Evolutionary conservation across 495 filamentous ascomycete species (phyloP).

Genomic region (Trichocladium uniseriatum): DNA sequence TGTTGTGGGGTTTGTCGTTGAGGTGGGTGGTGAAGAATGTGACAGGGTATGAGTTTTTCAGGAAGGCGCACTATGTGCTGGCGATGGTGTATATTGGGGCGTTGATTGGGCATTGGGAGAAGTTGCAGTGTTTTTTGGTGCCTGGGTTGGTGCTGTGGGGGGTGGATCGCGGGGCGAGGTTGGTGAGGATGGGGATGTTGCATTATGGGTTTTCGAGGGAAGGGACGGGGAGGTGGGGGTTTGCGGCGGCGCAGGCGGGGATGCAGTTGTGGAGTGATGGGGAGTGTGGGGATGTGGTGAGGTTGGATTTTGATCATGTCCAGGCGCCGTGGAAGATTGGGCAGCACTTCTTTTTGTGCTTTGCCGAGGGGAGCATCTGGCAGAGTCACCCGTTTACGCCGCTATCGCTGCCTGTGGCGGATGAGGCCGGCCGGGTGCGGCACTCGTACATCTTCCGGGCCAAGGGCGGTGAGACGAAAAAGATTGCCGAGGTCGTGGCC

Average conservation of each 20-base stretch:
- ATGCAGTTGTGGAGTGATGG: constrained; percentile 40
- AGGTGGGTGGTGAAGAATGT: constrained; percentile 41
- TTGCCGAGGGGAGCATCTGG: constrained; percentile 50
- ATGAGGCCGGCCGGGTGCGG: constrained; percentile 23
- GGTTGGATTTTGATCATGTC: constrained; percentile 47
- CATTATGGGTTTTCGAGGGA: constrained; percentile 37
- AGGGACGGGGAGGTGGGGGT: constrained; percentile 33
- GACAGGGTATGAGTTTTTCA: constrained; percentile 61
- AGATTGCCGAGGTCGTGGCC: constrained; percentile 19
- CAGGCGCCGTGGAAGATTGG: constrained; percentile 51
- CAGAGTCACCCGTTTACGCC: constrained; percentile 63
- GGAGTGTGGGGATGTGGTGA: constrained; percentile 44
- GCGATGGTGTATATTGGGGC: constrained; percentile 58
- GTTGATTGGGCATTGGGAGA: constrained; percentile 58
- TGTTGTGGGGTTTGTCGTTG: constrained; percentile 47
- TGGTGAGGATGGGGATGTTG: constrained; percentile 42
- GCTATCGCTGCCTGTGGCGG: constrained; percentile 35
- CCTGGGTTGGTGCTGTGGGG: constrained; percentile 49
- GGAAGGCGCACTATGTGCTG: constrained; percentile 53
- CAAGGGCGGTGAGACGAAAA: constrained; percentile 51
- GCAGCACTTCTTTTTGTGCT: constrained; percentile 59
- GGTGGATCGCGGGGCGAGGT: constrained; percentile 44
- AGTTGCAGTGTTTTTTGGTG: constrained; percentile 53
- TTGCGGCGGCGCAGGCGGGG: constrained; percentile 39
- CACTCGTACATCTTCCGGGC: constrained; percentile 57